Base-by-base conservation (phyloP, 192 early-diverging fungal genomes). In the Entomortierella beljakovae region DNA sequence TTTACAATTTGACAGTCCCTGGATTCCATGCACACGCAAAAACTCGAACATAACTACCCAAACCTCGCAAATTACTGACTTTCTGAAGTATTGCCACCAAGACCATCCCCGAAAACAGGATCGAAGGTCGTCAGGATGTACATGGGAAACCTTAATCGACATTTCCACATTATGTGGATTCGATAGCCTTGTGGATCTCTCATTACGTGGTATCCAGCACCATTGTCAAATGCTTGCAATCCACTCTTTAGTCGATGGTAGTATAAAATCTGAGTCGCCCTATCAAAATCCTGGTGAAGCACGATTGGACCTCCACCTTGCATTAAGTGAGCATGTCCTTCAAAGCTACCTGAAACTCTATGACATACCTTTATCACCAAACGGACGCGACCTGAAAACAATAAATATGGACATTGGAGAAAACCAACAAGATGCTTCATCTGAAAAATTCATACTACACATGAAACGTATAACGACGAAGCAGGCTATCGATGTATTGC, bases 281-380 rank as follows among this genome's bases (percentile, higher is more conserved):
- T 61, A 64, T n/a, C 57, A 43, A 43, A 54, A 60, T 2, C 69
- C 64, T 16, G 48, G 64, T 28, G 54, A 58, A n/a, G 29, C 46
- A 0, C 61, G n/a, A 8, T 20, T 64, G 43, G 66, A 77, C 26
- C 34, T 77, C 23, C 73, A 77, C 54, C 37, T 77, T 1, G 73
- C 37, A 6, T 28, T 68, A 29, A 33, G 60, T 15, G 66, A 68
- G 56, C 46, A 64, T 6, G 20, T 68, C 22, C 32, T 77, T 22
- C 34, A 48, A 2, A 32, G 33, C 3, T 64, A 68, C 5, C 15
- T 77, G 22, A 34, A 34, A 9, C 33, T 77, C 6, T 77, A 77
- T 8, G 37, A 50, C 18, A 48, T 38, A 20, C 20, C 50, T 16
- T 6, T 18, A 18, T 29, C 52, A 2, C 29, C 18, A 34, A 48